Percentiles rank a stretch among this genome's conserved stretches.
phyloP scores from a whole-genome alignment of 257 asterid genomes.

The Nicotiana tomentosiformis region DNA sequence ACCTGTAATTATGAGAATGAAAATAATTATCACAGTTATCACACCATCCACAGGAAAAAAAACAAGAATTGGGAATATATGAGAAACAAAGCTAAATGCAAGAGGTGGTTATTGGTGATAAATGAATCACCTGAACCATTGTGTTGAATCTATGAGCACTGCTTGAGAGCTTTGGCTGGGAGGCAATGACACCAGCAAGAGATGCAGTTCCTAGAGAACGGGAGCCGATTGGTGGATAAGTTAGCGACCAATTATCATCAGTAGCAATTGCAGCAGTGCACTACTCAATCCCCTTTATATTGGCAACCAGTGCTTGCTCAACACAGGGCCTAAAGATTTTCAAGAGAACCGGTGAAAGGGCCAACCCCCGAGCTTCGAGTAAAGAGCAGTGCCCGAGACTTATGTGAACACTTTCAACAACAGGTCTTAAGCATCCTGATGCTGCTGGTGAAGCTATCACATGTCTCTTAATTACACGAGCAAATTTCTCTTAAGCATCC shows the following conservation, averaged over 20 bases:
- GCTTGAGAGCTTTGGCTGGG: slow-evolving; percentile 73
- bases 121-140: slow-evolving; percentile 65
- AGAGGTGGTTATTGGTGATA: neutral
- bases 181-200: slow-evolving; percentile 23
- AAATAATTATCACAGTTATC: no score
- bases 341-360: slow-evolving; percentile 77
- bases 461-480: slow-evolving; percentile 51
- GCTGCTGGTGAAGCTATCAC: slow-evolving; percentile 80
- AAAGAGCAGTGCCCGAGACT: slow-evolving; percentile 72
- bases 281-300: slow-evolving; percentile 63
- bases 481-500: slow-evolving; percentile 16
- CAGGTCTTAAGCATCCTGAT: slow-evolving; percentile 75
- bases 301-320: slow-evolving; percentile 67
- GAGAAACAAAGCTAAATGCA: neutral
- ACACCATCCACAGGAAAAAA: neutral
- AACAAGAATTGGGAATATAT: neutral
- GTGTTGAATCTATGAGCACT: slow-evolving; percentile 77
- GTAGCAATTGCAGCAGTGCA: slow-evolving; percentile 81
- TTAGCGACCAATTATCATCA: slow-evolving; percentile 75
- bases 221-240: slow-evolving; percentile 47
- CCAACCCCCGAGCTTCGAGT: slow-evolving; percentile 76
- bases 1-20: neutral
- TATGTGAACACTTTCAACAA: slow-evolving; percentile 70
- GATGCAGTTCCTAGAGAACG: slow-evolving; percentile 51
- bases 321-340: slow-evolving; percentile 60